Percentiles rank a stretch among this genome's conserved stretches.
These are phyloP conservation scores for Penicillium cataractarum DNA, from an alignment of 495 filamentous ascomycete species.

Conservation along the genomic window DNA sequence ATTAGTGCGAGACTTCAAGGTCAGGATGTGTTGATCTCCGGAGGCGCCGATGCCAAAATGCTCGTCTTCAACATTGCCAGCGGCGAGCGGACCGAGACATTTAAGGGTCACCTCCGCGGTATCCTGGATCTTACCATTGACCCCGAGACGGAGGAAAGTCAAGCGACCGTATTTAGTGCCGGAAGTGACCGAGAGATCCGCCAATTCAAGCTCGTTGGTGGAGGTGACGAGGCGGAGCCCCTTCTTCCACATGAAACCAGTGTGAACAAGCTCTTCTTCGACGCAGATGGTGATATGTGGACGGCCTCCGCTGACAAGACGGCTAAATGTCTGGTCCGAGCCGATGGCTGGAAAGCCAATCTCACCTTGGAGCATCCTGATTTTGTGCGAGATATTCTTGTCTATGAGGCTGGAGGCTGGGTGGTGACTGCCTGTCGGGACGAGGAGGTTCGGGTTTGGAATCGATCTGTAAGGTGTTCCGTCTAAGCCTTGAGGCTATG, in stretches of 20 bases:
- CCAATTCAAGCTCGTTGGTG: constrained; percentile 48
- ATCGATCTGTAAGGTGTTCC: constrained; percentile 55
- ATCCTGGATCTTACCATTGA: constrained; percentile 77
- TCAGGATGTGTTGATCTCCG: constrained; percentile 75
- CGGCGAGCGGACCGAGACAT: constrained; percentile 67
- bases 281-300: constrained; percentile 78
- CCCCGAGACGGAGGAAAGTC: constrained; percentile 47
- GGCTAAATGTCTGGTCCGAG: constrained; percentile 70
- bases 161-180: constrained; percentile 69
- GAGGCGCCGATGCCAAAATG: constrained; percentile 83
- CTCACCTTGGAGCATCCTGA: constrained; percentile 79
- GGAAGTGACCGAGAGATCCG: constrained; percentile 86
- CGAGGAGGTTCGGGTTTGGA: constrained; percentile 91
- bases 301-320: constrained; percentile 88
- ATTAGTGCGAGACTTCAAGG: constrained; percentile 53
- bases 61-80: constrained; percentile 77
- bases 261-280: constrained; percentile 79
- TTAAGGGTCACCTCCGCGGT: constrained; percentile 79
- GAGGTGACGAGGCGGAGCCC: constrained; percentile 56
- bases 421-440: constrained; percentile 89
- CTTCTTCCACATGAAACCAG: constrained; percentile 87
- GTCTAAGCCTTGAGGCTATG: background rate
- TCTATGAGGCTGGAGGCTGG: constrained; percentile 73
- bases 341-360: constrained; percentile 67
- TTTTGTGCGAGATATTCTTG: constrained; percentile 81